Evolutionary conservation across 2,329 filamentous ascomycete genomes (phyloP).

Genomic region (Phoma sp.): DNA sequence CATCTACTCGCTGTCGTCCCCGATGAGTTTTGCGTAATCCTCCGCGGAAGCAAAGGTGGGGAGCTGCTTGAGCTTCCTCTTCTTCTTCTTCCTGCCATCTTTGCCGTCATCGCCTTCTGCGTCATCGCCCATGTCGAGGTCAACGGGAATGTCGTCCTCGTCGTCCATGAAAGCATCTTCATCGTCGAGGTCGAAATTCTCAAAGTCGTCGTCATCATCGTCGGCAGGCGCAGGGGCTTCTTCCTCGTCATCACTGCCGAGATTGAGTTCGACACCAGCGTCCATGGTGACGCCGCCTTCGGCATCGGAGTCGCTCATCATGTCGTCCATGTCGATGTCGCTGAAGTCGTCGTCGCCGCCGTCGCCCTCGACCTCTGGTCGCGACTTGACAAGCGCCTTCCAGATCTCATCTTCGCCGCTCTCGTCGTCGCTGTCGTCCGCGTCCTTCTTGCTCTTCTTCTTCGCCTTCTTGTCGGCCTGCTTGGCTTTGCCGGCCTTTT

Average conservation of each 20-base stretch:
- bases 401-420: constrained; percentile 83
- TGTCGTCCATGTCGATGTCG: constrained; percentile 59
- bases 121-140: constrained; percentile 53
- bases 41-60: constrained; percentile 93
- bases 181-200: constrained; percentile 57
- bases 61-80: constrained; percentile 84
- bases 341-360: constrained; percentile 66
- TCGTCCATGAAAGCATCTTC: constrained; percentile 64
- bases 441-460: constrained; percentile 56
- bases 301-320: constrained; percentile 56
- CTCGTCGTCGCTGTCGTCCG: constrained; percentile 56
- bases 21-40: constrained; percentile 88
- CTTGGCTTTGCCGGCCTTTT: constrained; percentile 65
- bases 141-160: constrained; percentile 62
- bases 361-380: constrained; percentile 76
- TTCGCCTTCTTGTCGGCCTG: constrained; percentile 64
- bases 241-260: constrained; percentile 57
- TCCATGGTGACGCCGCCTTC: constrained; percentile 51
- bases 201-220: constrained; percentile 49
- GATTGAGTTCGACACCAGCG: constrained; percentile 53
- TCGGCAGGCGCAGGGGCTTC: constrained; percentile 53
- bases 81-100: constrained; percentile 65
- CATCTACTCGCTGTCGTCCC: constrained; percentile 52
- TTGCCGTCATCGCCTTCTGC: constrained; percentile 53
- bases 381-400: constrained; percentile 84